phyloP scores from a whole-genome alignment of 345 rosid species.

The Gynandropsis gynandra region DNA sequence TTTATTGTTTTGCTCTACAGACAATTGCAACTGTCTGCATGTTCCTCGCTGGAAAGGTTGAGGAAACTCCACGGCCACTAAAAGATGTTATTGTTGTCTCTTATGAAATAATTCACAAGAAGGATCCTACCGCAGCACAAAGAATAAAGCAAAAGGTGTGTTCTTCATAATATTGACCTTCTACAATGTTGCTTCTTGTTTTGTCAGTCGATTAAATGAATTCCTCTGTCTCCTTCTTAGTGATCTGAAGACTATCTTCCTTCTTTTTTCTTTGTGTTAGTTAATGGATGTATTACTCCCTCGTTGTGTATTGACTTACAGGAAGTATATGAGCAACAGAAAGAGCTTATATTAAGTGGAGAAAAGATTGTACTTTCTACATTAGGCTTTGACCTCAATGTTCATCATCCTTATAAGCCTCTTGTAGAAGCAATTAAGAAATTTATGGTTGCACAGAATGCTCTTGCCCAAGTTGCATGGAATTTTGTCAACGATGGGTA shows the following conservation, averaged over 20 bases:
- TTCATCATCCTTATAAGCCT: conserved; percentile 93
- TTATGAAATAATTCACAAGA: conserved; percentile 87
- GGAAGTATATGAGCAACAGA: conserved; percentile 97
- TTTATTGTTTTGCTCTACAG: conserved; percentile 33
- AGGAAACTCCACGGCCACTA: conserved; percentile 94
- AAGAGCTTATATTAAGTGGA: conserved; percentile 74
- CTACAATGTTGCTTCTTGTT: conserved; percentile 9
- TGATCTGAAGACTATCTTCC: conserved; percentile 1
- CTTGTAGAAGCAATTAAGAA: conserved; percentile 97
- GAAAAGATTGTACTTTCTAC: conserved; percentile 93
- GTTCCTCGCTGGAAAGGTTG: conserved; percentile 99
- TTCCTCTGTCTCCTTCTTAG: conserved; percentile 3
- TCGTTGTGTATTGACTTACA: conserved; percentile 33
- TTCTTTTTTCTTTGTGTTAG: conserved; percentile 9
- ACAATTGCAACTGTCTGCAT: conserved; percentile 91
- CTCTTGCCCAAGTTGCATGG: conserved; percentile 99
- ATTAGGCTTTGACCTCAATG: conserved; percentile 88
- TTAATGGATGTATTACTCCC: conserved; percentile 8
- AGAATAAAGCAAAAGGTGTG: conserved; percentile 98
- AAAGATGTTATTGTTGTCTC: conserved; percentile 93
- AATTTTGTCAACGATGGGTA: conserved; percentile 99
- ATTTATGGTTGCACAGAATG: conserved; percentile 92
- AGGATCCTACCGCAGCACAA: conserved; percentile 76
- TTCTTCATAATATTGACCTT: conserved; percentile 8
- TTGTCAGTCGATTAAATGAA: conserved; percentile 12